Conservation (phyloP, 306 rosid genomes). For the Prunus mira region DNA sequence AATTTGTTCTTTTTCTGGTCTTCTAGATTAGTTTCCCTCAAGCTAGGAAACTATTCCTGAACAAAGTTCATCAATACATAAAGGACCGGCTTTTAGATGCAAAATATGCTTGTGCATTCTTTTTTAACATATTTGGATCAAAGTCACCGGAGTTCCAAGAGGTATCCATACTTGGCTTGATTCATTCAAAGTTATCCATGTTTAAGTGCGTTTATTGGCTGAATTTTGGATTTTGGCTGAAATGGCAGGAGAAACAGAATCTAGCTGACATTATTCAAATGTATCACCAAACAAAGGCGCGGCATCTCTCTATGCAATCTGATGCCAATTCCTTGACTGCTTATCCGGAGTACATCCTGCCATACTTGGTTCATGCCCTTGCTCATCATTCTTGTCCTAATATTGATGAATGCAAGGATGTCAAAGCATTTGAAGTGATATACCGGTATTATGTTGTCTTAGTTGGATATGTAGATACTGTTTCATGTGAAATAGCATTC, state of each 20-base stretch:
- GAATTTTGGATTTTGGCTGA: slow-evolving; percentile 28
- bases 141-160: slow-evolving; percentile 66
- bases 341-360: slow-evolving; percentile 82
- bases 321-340: slow-evolving; percentile 63
- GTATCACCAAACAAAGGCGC: slow-evolving; percentile 78
- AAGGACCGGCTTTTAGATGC: slow-evolving; percentile 90
- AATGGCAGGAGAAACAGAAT: slow-evolving; percentile 72
- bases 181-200: slow-evolving; percentile 18
- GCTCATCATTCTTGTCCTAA: slow-evolving; percentile 90
- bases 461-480: background rate
- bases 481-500: background rate
- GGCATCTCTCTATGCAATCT: slow-evolving; percentile 56
- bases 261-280: slow-evolving; percentile 86
- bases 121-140: slow-evolving; percentile 54
- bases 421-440: slow-evolving; percentile 63
- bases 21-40: slow-evolving; percentile 73
- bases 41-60: slow-evolving; percentile 67
- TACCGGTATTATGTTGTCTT: slow-evolving; percentile 56
- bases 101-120: slow-evolving; percentile 85
- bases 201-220: slow-evolving; percentile 13
- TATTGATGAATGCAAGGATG: slow-evolving; percentile 85
- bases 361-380: slow-evolving; percentile 76
- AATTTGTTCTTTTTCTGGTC: slow-evolving; percentile 35
- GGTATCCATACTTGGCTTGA: slow-evolving; percentile 40
- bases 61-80: slow-evolving; percentile 81